Conservation (phyloP, 495 filamentous ascomycete genomes). For the Pseudoneurospora amorphoporcata region DNA sequence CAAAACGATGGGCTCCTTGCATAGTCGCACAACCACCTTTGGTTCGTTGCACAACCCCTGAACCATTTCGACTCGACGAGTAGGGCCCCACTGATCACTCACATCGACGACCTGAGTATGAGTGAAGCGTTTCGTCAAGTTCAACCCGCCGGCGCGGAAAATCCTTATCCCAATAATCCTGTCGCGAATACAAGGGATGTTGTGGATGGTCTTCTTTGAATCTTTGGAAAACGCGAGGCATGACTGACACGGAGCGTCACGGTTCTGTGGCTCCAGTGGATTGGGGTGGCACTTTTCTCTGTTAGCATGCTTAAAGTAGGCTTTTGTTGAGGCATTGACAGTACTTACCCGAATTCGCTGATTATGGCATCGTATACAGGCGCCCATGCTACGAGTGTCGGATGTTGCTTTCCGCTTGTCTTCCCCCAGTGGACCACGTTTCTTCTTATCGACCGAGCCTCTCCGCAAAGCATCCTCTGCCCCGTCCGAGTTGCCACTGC, state of each 20-base stretch:
- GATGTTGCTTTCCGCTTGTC: constrained; percentile 19
- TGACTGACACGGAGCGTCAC: constrained; percentile 22
- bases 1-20: constrained; percentile 18
- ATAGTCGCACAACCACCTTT: constrained; percentile 5
- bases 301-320: neutral
- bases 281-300: constrained; percentile 11
- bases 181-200: constrained; percentile 28
- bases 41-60: constrained; percentile 22
- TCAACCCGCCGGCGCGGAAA: constrained; percentile 29
- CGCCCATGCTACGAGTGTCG: constrained; percentile 27
- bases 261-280: constrained; percentile 17
- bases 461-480: neutral
- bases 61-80: constrained; percentile 20
- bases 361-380: constrained; percentile 35
- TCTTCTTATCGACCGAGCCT: constrained; percentile 4
- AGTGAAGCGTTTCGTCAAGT: constrained; percentile 29
- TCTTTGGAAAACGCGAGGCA: constrained; percentile 25
- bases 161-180: constrained; percentile 27
- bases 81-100: neutral
- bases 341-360: constrained; percentile 32
- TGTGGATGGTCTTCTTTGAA: constrained; percentile 36
- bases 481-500: neutral
- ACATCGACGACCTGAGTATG: constrained; percentile 24
- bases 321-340: neutral
- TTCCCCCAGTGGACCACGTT: constrained; percentile 6